A percentile compares a stretch with the other conserved stretches of the same genome.
These are phyloP conservation scores for Starmerella powellii DNA, from an alignment of 805 yeast genomes.

Conservation along the genomic window DNA sequence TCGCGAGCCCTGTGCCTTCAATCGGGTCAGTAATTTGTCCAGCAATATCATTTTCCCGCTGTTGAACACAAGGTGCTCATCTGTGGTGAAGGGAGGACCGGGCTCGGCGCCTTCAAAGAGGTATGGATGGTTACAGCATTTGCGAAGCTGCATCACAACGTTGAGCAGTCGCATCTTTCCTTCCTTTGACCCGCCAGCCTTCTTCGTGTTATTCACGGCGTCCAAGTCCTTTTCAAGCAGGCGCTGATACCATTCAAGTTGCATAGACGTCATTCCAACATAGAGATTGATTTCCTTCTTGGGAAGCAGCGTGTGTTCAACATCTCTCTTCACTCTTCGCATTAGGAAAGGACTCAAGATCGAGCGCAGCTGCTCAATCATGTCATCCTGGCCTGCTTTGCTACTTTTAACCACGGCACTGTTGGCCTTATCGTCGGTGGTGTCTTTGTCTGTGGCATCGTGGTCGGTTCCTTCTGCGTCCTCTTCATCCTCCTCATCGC, in stretches of 20 bases:
- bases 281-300: slow-evolving; percentile 81
- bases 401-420: slow-evolving; percentile 30
- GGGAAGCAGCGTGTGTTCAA: slow-evolving; percentile 79
- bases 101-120: slow-evolving; percentile 98
- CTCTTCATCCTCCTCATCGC: slow-evolving; percentile 10
- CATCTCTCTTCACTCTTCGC: slow-evolving; percentile 85
- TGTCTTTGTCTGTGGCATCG: no score
- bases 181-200: slow-evolving; percentile 42
- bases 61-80: slow-evolving; percentile 78
- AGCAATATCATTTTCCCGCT: slow-evolving; percentile 84
- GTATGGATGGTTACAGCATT: slow-evolving; percentile 96
- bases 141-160: slow-evolving; percentile 91
- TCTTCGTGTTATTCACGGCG: slow-evolving; percentile 84
- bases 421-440: not conserved
- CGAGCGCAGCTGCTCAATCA: slow-evolving; percentile 79
- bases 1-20: slow-evolving; percentile 71
- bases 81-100: slow-evolving; percentile 94
- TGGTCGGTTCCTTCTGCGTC: not conserved
- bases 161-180: slow-evolving; percentile 72
- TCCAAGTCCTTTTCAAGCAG: slow-evolving; percentile 84
- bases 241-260: slow-evolving; percentile 76
- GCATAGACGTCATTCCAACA: slow-evolving; percentile 96
- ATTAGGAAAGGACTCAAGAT: slow-evolving; percentile 76
- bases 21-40: slow-evolving; percentile 65
- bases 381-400: slow-evolving; percentile 49